phyloP scores from a whole-genome alignment of 163 green algal species.

The Coccomyxa subellipsoidea region DNA sequence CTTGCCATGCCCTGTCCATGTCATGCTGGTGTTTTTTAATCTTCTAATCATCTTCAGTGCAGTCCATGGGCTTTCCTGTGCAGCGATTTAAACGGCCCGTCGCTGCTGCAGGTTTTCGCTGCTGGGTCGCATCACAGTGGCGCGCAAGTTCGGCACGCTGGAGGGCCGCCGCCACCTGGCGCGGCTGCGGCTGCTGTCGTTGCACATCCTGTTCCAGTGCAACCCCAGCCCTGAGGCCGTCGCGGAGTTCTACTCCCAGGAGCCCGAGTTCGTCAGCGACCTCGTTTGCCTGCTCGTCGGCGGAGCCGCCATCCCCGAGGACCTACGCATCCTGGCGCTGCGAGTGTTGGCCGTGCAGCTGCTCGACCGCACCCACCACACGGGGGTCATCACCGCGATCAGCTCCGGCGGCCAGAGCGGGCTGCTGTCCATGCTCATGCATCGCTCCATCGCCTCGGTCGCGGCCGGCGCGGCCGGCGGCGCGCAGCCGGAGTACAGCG shows the following conservation, averaged over 20 bases:
- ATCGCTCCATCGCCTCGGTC: conserved; percentile 52
- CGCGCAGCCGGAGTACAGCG: conserved; percentile 25
- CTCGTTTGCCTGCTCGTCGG: conserved; percentile 56
- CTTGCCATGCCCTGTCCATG: too few species aligned
- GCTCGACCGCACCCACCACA: conserved; percentile 64
- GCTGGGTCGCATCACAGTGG: conserved; percentile 58
- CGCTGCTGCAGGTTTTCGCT: conserved; percentile 57
- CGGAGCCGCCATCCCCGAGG: conserved; percentile 17
- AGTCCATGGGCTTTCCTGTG: background rate
- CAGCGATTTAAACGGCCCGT: background rate
- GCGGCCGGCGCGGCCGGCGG: background rate
- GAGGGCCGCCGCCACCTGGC: conserved; percentile 48
- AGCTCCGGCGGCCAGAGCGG: conserved; percentile 60
- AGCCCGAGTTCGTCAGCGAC: conserved; percentile 75
- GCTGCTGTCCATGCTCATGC: conserved; percentile 74
- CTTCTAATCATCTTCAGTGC: background rate
- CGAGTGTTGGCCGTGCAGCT: conserved; percentile 64
- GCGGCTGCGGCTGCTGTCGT: conserved; percentile 69
- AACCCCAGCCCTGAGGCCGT: conserved; percentile 54
- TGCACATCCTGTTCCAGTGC: conserved; percentile 70
- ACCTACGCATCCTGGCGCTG: conserved; percentile 61
- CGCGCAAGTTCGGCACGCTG: conserved; percentile 54
- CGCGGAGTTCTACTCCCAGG: conserved; percentile 55
- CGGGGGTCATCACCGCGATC: conserved; percentile 63
- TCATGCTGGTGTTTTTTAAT: too few species aligned